Evolutionary conservation across 345 rosid species (phyloP).

Genomic region (Stellera chamaejasme): DNA sequence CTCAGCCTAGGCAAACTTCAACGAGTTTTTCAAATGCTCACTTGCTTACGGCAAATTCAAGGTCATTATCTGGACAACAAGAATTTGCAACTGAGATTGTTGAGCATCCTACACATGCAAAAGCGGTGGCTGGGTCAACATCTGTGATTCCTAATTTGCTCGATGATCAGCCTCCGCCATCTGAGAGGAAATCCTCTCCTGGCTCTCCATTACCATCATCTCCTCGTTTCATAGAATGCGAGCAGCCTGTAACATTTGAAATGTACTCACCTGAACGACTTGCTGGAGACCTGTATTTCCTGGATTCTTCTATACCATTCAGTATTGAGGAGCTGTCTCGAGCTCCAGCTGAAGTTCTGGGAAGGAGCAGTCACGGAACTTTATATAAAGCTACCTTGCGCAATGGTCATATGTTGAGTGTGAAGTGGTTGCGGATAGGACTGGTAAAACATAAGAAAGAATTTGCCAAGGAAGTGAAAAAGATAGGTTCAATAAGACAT

Average conservation of each 20-base stretch:
- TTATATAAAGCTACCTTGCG: conserved; percentile 85
- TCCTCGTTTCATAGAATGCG: conserved; percentile 52
- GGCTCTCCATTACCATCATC: conserved; percentile 76
- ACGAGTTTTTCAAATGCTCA: conserved; percentile 86
- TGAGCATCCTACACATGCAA: conserved; percentile 37
- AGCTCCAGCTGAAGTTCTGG: conserved; percentile 99
- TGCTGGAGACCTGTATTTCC: conserved; percentile 84
- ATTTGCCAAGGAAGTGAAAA: conserved; percentile 81
- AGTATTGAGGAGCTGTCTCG: conserved; percentile 89
- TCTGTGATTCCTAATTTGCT: conserved; percentile 43
- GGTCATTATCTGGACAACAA: conserved; percentile 65
- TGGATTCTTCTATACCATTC: conserved; percentile 63
- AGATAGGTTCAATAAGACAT: conserved; percentile 66
- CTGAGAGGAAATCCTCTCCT: conserved; percentile 70
- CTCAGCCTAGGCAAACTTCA: conserved; percentile 47
- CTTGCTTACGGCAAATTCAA: conserved; percentile 75
- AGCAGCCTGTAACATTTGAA: conserved; percentile 67
- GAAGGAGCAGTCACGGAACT: conserved; percentile 97
- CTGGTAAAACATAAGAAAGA: conserved; percentile 87
- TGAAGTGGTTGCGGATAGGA: conserved; percentile 95
- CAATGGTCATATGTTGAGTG: conserved; percentile 72
- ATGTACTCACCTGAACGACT: conserved; percentile 91
- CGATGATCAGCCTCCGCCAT: conserved; percentile 45
- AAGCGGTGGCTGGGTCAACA: conserved; percentile 23
- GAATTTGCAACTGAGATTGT: conserved; percentile 46